These are phyloP conservation scores for Sporothrix curviconia DNA, from an alignment of 2,329 filamentous ascomycete genomes.

Conservation along the genomic window DNA sequence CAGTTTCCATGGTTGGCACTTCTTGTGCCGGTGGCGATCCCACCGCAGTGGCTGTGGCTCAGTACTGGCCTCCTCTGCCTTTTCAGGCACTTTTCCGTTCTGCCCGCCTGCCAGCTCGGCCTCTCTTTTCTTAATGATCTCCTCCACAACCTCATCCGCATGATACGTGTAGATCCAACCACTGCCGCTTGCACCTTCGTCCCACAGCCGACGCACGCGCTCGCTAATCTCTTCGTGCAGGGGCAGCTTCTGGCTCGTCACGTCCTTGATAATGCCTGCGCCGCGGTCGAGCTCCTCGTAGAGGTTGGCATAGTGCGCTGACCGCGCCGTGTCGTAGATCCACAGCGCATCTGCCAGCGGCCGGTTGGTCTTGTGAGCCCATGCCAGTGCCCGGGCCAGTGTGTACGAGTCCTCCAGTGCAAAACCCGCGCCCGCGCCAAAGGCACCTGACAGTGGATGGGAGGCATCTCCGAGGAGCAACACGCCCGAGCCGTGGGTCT, in stretches of 20 bases:
- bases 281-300: slow-evolving; percentile 16
- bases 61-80: too few species aligned
- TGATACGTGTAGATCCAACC: slow-evolving; percentile 17
- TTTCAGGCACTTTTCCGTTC: not conserved
- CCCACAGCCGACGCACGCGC: slow-evolving; percentile 12
- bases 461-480: slow-evolving; percentile 43
- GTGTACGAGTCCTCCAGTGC: slow-evolving; percentile 20
- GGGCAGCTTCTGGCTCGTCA: slow-evolving; percentile 7
- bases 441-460: slow-evolving; percentile 34
- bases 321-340: slow-evolving; percentile 17
- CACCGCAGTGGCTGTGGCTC: too few species aligned
- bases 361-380: slow-evolving; percentile 7
- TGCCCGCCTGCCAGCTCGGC: not conserved
- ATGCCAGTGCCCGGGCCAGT: slow-evolving; percentile 12
- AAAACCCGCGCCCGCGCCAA: slow-evolving; percentile 20
- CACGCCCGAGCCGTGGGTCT: slow-evolving; percentile 27
- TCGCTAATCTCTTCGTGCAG: slow-evolving; percentile 18
- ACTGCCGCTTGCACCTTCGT: not conserved
- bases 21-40: too few species aligned
- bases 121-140: not conserved
- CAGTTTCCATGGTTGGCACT: too few species aligned
- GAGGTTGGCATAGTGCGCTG: slow-evolving; percentile 18
- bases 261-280: not conserved
- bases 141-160: slow-evolving; percentile 16
- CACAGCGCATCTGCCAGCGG: slow-evolving; percentile 8